Evolutionary conservation across 768 basidiomycete species (phyloP), one percentile per base, ranked within the genome.

Genomic region (Rhizopogon vulgaris): DNA sequence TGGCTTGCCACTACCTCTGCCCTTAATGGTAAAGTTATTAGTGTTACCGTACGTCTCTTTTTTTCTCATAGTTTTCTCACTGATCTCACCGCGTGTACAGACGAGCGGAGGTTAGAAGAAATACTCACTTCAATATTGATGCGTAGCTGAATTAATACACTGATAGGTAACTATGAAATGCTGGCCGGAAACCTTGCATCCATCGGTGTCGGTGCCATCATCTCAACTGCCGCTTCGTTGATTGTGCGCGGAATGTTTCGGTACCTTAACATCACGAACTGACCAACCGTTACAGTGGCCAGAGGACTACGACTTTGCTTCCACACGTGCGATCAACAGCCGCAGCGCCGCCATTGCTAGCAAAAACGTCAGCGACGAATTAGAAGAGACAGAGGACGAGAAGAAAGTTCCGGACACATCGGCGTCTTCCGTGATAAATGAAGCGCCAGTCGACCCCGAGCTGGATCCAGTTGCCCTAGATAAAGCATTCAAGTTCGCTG

Each of bases 151-250:
- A 51, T 30, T 32, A 17, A 22, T 8, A 6, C 34, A 24, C 49
- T 24, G 28, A 46, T 52, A 67, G 75, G 72, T 17, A 77, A 81
- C 63, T 73, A 74, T 51, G 77, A 80, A 61, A 94, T 96, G 91
- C 75, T 96, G 14, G 84, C 90, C 0, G 94, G 94, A 2, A 94
- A 94, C 69, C 71, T 95, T n/a, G 85, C 84, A 1, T 84, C 90
- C 2, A 89, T 94, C 57, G 86, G 80, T 25, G 74, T 88, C 11
- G 90, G 91, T 7, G 90, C 78, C 3, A 84, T 96, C 50, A 73
- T 96, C 56, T 78, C 91, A 2, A 74, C 83, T 22, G 72, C 68
- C 3, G 69, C 77, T 34, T 90, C 91, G 0, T 64, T 82, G 41
- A 71, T 93, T 22, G 85, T 86, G 61, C 52, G 81, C 68, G 6